Evolutionary conservation across 768 basidiomycete species (phyloP).

Genomic region (Psilocybe sp.): DNA sequence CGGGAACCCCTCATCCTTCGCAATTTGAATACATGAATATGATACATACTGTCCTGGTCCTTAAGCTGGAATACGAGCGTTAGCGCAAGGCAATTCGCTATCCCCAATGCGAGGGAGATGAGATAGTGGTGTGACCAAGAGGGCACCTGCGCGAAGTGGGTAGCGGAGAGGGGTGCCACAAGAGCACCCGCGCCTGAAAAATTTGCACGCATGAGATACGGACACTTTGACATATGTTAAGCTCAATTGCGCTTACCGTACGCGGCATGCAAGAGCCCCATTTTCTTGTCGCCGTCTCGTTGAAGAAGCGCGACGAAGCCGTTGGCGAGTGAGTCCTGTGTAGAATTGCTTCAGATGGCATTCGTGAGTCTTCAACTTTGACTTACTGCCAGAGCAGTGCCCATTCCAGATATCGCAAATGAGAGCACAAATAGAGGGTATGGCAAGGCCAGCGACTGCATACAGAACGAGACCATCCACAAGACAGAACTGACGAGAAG

Average conservation of each 20-base stretch:
- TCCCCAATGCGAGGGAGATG: slow-evolving; percentile 58
- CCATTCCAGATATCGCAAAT: slow-evolving; percentile 38
- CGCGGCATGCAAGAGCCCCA: slow-evolving; percentile 64
- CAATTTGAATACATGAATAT: neutral
- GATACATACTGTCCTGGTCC: slow-evolving; percentile 59
- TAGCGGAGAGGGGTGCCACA: slow-evolving; percentile 71
- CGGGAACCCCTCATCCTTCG: neutral
- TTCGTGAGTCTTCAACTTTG: neutral
- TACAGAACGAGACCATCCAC: slow-evolving; percentile 47
- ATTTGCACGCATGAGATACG: neutral
- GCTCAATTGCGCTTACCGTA: slow-evolving; percentile 41
- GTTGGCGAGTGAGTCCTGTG: slow-evolving; percentile 71
- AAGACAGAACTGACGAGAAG: slow-evolving; percentile 35
- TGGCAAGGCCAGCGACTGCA: slow-evolving; percentile 51
- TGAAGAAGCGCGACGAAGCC: slow-evolving; percentile 61
- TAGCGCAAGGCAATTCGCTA: slow-evolving; percentile 53
- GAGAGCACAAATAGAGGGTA: slow-evolving; percentile 58
- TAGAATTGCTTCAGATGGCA: neutral
- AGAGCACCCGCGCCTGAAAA: slow-evolving; percentile 64
- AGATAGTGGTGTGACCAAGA: slow-evolving; percentile 82
- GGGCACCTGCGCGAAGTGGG: slow-evolving; percentile 65
- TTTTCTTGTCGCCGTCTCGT: slow-evolving; percentile 54
- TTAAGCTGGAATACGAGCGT: slow-evolving; percentile 60
- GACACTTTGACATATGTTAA: neutral
- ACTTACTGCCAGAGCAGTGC: slow-evolving; percentile 42